Evolutionary conservation across 768 basidiomycete species (phyloP).

Genomic region (Pulveroboletus sp.): DNA sequence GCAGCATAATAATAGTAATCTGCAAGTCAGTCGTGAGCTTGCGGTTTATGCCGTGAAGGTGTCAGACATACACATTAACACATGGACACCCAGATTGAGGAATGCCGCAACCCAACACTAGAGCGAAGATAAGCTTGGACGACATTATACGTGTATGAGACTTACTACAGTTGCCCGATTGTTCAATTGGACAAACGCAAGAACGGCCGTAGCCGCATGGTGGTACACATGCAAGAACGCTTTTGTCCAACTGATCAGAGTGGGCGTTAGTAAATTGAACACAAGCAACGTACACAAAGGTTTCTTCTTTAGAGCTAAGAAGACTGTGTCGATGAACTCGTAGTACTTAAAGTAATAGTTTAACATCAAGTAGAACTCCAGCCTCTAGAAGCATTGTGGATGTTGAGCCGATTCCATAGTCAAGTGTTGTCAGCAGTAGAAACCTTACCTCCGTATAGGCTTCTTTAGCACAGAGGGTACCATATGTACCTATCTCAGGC

Average conservation of each 20-base stretch:
- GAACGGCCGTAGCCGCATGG: slow-evolving; percentile 89
- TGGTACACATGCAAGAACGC: slow-evolving; percentile 98
- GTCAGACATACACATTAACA: slow-evolving; percentile 79
- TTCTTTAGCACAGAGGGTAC: slow-evolving; percentile 63
- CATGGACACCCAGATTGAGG: slow-evolving; percentile 88
- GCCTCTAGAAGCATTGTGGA: slow-evolving; percentile 43
- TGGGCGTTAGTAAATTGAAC: not conserved
- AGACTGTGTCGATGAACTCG: slow-evolving; percentile 91
- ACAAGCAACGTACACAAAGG: slow-evolving; percentile 62
- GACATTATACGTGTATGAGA: slow-evolving; percentile 8
- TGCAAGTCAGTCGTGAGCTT: slow-evolving; percentile 27
- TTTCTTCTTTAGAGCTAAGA: slow-evolving; percentile 96
- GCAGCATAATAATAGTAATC: slow-evolving; percentile 99
- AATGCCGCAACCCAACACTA: slow-evolving; percentile 91
- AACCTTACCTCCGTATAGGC: slow-evolving; percentile 81
- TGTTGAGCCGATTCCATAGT: not conserved
- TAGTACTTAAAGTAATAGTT: slow-evolving; percentile 98
- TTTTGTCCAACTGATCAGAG: slow-evolving; percentile 26
- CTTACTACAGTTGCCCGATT: slow-evolving; percentile 84
- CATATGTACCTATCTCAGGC: slow-evolving; percentile 69
- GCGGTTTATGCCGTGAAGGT: not conserved
- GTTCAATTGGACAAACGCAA: slow-evolving; percentile 91
- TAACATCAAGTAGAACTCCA: slow-evolving; percentile 94
- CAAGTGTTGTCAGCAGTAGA: not conserved
- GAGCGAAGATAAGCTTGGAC: not conserved